phyloP scores from a whole-genome alignment of 1,284 basidiomycete genomes.

The Trametes polyzona region DNA sequence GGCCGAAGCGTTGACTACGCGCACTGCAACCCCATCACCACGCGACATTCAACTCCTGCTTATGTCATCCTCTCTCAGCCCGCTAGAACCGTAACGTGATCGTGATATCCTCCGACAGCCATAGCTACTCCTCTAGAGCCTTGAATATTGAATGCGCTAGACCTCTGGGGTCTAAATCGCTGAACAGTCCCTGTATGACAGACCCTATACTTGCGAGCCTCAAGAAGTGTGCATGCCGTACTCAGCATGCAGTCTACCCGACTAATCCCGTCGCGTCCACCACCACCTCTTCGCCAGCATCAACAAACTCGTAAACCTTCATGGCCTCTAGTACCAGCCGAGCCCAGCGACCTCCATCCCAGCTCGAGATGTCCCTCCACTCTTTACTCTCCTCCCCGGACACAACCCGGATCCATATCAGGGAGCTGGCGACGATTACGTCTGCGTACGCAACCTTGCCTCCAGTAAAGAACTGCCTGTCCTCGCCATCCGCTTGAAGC shows the following conservation, averaged over 20 bases:
- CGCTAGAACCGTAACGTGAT: too few relatives aligned
- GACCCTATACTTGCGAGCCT: not conserved
- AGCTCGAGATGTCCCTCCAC: constrained; percentile 41
- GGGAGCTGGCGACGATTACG: constrained; percentile 34
- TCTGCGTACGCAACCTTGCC: constrained; percentile 41
- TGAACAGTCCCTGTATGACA: too few relatives aligned
- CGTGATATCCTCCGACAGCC: too few relatives aligned
- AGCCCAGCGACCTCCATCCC: constrained; percentile 45
- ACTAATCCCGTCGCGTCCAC: too few relatives aligned
- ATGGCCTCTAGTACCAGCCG: constrained; percentile 38
- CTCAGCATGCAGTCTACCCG: too few relatives aligned
- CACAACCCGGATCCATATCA: constrained; percentile 38
- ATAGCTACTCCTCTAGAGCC: too few relatives aligned
- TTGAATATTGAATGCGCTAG: too few relatives aligned
- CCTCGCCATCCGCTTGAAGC: constrained; percentile 35
- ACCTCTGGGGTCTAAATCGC: too few relatives aligned
- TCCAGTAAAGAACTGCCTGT: constrained; percentile 32
- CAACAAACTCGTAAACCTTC: constrained; percentile 38
- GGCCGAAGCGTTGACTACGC: constrained; percentile 23
- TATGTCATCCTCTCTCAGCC: constrained; percentile 14
- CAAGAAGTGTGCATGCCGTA: too few relatives aligned
- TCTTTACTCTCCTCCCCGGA: constrained; percentile 40
- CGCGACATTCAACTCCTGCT: constrained; percentile 21
- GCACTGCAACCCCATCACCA: too few relatives aligned
- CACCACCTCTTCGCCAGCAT: too few relatives aligned